Evolutionary conservation across 306 rosid species (phyloP).

Genomic region (Benincasa hispida): DNA sequence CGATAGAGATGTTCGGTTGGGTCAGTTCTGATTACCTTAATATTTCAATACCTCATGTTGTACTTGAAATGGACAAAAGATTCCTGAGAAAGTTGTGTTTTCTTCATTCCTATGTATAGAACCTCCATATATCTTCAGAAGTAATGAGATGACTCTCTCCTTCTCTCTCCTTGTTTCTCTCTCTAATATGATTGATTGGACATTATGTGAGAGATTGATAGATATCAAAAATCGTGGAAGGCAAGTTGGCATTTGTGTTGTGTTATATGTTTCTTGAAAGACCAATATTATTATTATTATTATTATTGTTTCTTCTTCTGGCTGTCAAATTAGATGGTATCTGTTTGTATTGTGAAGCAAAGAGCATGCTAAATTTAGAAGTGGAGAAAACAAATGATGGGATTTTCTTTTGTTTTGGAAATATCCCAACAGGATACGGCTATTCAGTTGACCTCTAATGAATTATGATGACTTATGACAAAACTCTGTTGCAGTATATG

Average conservation of each 20-base stretch:
- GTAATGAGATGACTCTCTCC: not conserved
- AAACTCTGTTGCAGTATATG: not conserved
- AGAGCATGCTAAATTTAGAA: not conserved
- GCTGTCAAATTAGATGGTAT: not conserved
- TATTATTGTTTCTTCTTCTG: not conserved
- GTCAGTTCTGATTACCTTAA: slow-evolving; percentile 51
- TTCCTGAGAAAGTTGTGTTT: not conserved
- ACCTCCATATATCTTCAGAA: not conserved
- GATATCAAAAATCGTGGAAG: slow-evolving; percentile 3
- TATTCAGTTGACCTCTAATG: not conserved
- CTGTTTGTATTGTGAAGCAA: not conserved
- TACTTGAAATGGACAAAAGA: not conserved
- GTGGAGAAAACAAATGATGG: not conserved
- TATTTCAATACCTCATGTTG: not conserved
- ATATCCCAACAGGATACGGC: not conserved
- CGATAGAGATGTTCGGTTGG: slow-evolving; percentile 78
- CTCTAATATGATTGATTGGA: not conserved
- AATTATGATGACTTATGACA: not conserved
- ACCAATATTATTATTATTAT: not conserved
- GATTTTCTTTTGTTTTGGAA: not conserved
- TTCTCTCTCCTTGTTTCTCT: not conserved
- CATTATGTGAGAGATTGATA: not conserved
- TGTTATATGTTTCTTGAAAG: not conserved
- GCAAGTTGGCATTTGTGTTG: not conserved
- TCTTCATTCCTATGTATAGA: not conserved